phyloP scores from a whole-genome alignment of 176 grass and related monocot species.

The Carex cristatella region DNA sequence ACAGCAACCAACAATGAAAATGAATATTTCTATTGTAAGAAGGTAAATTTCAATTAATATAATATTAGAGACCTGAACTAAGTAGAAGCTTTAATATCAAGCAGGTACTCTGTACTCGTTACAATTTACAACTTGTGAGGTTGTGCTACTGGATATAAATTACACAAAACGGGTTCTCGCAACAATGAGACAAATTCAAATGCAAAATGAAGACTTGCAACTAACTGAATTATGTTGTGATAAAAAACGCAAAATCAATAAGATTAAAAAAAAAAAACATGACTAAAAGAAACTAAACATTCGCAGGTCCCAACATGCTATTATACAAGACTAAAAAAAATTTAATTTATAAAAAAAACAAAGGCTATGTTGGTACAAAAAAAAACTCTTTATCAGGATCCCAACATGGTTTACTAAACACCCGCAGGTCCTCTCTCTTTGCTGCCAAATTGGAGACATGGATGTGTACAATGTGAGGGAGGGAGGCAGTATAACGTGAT shows the following conservation, averaged over 20 bases:
- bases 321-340: too few relatives aligned
- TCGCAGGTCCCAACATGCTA: too few relatives aligned
- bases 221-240: background rate
- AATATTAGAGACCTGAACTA: too few relatives aligned
- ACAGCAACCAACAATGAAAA: background rate
- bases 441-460: background rate
- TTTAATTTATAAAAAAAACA: background rate
- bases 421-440: background rate
- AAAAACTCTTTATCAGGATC: background rate
- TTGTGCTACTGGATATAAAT: too few relatives aligned
- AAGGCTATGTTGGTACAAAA: background rate
- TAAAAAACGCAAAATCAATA: background rate
- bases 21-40: background rate
- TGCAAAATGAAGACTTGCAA: background rate
- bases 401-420: background rate
- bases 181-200: background rate
- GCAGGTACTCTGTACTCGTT: background rate
- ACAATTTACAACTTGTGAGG: too few relatives aligned
- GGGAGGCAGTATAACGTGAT: background rate
- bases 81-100: background rate
- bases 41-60: background rate
- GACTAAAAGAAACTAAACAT: too few relatives aligned
- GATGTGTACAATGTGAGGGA: background rate
- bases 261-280: background rate
- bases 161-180: background rate